Percentiles rank a stretch among this genome's conserved stretches.
Evolutionary conservation across 495 filamentous ascomycete species (phyloP).

Genomic region (Annulohypoxylon maeteangense): DNA sequence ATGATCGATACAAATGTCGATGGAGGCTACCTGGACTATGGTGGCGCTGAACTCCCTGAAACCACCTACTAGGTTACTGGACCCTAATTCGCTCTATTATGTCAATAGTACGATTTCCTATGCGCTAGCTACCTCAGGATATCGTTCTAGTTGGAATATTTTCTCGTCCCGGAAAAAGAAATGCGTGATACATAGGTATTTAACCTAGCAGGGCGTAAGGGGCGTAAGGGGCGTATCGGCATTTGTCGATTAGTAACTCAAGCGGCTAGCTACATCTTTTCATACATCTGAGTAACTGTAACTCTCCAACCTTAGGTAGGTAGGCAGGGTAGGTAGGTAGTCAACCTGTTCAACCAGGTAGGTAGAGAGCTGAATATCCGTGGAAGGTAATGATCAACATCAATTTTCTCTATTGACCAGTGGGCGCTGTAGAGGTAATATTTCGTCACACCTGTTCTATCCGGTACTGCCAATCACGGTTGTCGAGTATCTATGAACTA

Average conservation of each 20-base stretch:
- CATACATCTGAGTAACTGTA: background rate
- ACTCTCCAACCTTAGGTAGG: too few relatives aligned
- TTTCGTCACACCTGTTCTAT: too few relatives aligned
- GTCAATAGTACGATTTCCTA: background rate
- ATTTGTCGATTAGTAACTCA: slow-evolving; percentile 2
- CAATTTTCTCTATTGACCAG: background rate
- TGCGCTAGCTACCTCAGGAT: background rate
- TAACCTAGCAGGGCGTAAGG: too few relatives aligned
- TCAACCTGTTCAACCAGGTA: too few relatives aligned
- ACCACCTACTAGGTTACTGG: background rate
- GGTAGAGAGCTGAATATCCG: slow-evolving; percentile 24
- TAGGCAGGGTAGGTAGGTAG: too few relatives aligned
- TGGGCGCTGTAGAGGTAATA: slow-evolving; percentile 7
- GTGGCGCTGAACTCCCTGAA: slow-evolving; percentile 1
- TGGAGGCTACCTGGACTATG: too few relatives aligned
- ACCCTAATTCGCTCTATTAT: background rate
- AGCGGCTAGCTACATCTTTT: background rate
- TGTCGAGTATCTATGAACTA: background rate
- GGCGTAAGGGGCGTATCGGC: slow-evolving; percentile 7
- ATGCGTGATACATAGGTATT: background rate
- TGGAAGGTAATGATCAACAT: slow-evolving; percentile 24
- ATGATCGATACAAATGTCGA: too few relatives aligned
- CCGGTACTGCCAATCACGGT: background rate
- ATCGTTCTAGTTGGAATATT: background rate
- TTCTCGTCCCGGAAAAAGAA: slow-evolving; percentile 8